phyloP scores from a whole-genome alignment of 768 basidiomycete species.

The Mycena rebaudengoi region DNA sequence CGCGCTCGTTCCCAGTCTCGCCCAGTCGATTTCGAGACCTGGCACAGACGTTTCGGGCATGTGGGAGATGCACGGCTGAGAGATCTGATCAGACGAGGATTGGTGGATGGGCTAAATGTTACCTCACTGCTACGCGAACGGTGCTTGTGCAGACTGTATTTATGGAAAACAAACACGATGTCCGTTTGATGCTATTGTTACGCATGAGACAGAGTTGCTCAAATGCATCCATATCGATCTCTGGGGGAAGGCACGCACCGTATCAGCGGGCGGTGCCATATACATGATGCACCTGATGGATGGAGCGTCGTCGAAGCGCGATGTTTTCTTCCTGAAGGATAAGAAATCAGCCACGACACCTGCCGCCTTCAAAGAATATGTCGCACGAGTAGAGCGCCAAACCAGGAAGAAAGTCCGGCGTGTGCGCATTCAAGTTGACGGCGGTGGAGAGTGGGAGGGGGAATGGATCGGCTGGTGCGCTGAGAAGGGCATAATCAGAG shows the following conservation, averaged over 20 bases:
- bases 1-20: too few species aligned
- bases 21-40: neutral
- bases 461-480: neutral
- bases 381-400: neutral
- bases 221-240: neutral
- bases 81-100: neutral
- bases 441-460: constrained; percentile 33
- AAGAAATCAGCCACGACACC: neutral
- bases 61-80: neutral
- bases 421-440: constrained; percentile 28
- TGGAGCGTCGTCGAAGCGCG: neutral
- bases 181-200: neutral
- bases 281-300: neutral
- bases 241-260: neutral
- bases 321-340: neutral
- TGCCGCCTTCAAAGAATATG: constrained; percentile 5
- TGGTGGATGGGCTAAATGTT: neutral
- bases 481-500: neutral
- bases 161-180: neutral
- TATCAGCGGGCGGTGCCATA: neutral
- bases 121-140: neutral
- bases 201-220: neutral
- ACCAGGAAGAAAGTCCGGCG: neutral
- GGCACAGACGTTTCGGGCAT: neutral
- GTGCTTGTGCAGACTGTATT: neutral